Percentiles rank a stretch among this genome's conserved stretches.
These are phyloP conservation scores for Fusarium sp. DNA, from an alignment of 2,329 filamentous ascomycete species.

Conservation along the genomic window DNA sequence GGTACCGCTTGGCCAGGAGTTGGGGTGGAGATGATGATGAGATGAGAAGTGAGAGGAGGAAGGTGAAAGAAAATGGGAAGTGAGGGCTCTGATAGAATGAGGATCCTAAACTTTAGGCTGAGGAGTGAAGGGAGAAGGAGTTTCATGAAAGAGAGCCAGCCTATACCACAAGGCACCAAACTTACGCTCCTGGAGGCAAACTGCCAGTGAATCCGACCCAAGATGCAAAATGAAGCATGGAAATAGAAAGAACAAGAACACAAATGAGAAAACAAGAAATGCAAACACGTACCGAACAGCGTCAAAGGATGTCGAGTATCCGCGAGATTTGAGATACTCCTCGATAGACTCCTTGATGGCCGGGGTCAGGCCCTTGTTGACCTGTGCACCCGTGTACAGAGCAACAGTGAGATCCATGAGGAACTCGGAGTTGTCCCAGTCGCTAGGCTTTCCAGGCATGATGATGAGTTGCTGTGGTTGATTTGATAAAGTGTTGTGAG, in stretches of 20 bases:
- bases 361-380: conserved; percentile 46
- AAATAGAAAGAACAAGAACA: background rate
- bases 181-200: too few relatives aligned
- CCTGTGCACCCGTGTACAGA: conserved; percentile 50
- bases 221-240: background rate
- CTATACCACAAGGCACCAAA: background rate
- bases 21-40: background rate
- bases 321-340: conserved; percentile 49
- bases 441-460: conserved; percentile 40
- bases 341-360: conserved; percentile 51
- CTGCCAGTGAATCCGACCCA: background rate
- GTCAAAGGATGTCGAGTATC: conserved; percentile 58
- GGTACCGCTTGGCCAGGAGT: background rate
- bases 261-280: background rate
- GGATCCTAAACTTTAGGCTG: conserved; percentile 9
- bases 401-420: conserved; percentile 52
- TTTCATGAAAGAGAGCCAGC: background rate
- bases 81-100: background rate
- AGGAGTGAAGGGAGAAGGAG: background rate
- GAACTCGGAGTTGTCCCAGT: conserved; percentile 53
- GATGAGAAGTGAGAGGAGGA: background rate
- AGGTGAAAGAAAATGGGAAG: background rate
- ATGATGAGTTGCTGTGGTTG: background rate
- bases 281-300: conserved; percentile 57
- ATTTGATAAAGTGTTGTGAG: background rate